phyloP scores from a whole-genome alignment of 345 rosid genomes.

The Salix caprea region DNA sequence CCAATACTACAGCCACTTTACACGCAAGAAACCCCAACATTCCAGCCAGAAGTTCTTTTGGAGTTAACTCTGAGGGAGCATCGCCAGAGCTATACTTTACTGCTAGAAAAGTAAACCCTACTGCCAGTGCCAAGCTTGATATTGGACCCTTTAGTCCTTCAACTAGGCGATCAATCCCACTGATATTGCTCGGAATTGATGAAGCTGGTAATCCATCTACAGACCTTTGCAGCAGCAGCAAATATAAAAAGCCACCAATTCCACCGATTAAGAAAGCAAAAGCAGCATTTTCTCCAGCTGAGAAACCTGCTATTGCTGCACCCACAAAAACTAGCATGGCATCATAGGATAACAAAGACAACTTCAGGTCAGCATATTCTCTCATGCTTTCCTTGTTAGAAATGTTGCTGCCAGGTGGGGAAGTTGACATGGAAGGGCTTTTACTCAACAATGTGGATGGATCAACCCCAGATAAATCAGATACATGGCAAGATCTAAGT shows the following conservation, averaged over 20 bases:
- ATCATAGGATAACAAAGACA: constrained; percentile 59
- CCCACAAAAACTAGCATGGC: constrained; percentile 46
- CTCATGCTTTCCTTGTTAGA: constrained; percentile 79
- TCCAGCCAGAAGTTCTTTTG: constrained; percentile 68
- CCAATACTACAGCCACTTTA: constrained; percentile 76
- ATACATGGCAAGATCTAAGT: constrained; percentile 45
- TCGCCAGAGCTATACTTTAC: constrained; percentile 39
- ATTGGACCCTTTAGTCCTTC: constrained; percentile 45
- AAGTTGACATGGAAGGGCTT: constrained; percentile 24
- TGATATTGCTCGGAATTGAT: constrained; percentile 29
- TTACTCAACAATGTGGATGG: constrained; percentile 24
- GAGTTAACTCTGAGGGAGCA: constrained; percentile 32
- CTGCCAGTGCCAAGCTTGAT: constrained; percentile 39
- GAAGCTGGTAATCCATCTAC: constrained; percentile 60
- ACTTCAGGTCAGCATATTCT: constrained; percentile 71
- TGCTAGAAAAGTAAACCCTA: constrained; percentile 40
- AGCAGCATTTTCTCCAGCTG: constrained; percentile 44
- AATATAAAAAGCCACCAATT: constrained; percentile 55
- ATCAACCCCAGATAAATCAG: constrained; percentile 40
- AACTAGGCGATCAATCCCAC: constrained; percentile 1
- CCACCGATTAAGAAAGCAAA: constrained; percentile 75
- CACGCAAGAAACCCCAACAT: constrained; percentile 78
- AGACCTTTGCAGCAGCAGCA: constrained; percentile 66
- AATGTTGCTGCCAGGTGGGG: constrained; percentile 3
- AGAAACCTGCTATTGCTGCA: constrained; percentile 36